Conservation (phyloP, 129 eudicot genomes). For the Daucus carota region DNA sequence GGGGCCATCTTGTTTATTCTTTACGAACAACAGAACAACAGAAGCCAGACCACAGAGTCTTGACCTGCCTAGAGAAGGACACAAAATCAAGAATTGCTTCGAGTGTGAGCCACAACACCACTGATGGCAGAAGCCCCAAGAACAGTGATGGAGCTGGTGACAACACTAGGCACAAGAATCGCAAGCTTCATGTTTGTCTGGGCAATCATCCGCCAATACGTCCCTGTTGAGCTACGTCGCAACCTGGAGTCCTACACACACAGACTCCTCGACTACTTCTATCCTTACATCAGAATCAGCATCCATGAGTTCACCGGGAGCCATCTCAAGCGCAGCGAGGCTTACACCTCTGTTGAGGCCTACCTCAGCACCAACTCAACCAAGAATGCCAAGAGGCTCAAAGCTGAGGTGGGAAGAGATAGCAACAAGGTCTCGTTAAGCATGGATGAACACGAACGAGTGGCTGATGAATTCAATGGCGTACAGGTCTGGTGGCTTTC, state of each 20-base stretch:
- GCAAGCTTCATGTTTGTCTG: constrained; percentile 14
- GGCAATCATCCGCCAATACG: constrained; percentile 26
- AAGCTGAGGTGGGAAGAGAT: constrained; percentile 19
- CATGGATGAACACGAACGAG: constrained; percentile 26
- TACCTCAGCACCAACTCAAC: constrained; percentile 23
- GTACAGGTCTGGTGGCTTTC: constrained; percentile 24
- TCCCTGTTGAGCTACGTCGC: constrained; percentile 25
- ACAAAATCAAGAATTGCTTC: not conserved
- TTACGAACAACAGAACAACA: not conserved
- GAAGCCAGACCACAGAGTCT: not conserved
- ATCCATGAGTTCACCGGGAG: constrained; percentile 27
- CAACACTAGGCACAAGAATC: not conserved
- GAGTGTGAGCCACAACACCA: not conserved
- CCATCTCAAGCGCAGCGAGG: constrained; percentile 25
- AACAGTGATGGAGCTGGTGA: not conserved
- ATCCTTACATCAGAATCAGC: constrained; percentile 24
- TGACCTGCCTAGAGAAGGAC: not conserved
- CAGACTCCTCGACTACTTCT: constrained; percentile 13
- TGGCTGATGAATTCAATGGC: constrained; percentile 25
- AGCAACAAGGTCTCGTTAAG: constrained; percentile 15
- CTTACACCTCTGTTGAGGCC: constrained; percentile 24
- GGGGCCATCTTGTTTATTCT: not conserved
- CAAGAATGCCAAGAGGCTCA: constrained; percentile 24
- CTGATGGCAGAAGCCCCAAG: not conserved
- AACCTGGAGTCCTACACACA: constrained; percentile 12